phyloP scores from a whole-genome alignment of 2,329 filamentous ascomycete species.

The Atkinsonella hypoxylon region DNA sequence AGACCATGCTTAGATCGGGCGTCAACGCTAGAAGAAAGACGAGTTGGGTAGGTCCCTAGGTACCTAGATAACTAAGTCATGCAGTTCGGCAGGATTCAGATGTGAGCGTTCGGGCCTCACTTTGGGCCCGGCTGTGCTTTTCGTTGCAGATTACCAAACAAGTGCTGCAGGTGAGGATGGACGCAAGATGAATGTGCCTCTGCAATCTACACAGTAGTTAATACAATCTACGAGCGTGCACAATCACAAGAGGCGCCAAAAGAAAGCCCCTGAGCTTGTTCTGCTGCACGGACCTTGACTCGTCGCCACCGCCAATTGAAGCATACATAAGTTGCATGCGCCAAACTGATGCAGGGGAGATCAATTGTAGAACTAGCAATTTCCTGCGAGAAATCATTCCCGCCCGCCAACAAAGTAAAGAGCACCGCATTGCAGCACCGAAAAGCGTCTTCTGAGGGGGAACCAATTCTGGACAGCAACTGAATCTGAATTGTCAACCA shows the following conservation, averaged over 20 bases:
- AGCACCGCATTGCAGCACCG: too few relatives aligned
- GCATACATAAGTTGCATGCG: neutral
- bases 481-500: neutral
- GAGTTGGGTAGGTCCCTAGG: too few relatives aligned
- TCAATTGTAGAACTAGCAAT: neutral
- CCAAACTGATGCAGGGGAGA: neutral
- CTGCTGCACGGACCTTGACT: neutral
- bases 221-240: too few relatives aligned
- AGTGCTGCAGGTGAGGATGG: neutral
- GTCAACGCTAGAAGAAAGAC: too few relatives aligned
- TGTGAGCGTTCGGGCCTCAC: neutral
- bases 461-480: too few relatives aligned
- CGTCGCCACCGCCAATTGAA: neutral
- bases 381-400: neutral
- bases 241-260: neutral
- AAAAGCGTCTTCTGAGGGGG: too few relatives aligned
- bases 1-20: too few relatives aligned
- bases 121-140: neutral
- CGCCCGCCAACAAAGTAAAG: too few relatives aligned
- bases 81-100: neutral
- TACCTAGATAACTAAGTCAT: too few relatives aligned
- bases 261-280: neutral
- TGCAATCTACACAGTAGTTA: too few relatives aligned
- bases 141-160: neutral
- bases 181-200: too few relatives aligned